Evolutionary conservation across 257 asterid species (phyloP).

Genomic region (Cordia subcordata): DNA sequence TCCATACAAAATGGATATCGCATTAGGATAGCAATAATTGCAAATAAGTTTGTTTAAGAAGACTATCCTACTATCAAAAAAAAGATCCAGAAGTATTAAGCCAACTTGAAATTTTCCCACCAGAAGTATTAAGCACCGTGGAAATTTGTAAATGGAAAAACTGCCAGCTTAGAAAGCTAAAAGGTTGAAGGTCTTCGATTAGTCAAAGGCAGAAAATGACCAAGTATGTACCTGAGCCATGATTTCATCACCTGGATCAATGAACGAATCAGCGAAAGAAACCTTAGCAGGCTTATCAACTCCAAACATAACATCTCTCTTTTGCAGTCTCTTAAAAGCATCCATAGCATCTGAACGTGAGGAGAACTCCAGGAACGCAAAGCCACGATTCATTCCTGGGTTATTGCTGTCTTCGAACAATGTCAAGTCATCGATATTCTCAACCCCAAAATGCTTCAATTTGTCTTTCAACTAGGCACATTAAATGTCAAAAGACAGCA

Average conservation of each 20-base stretch:
- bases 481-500: slow-evolving; percentile 33
- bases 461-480: slow-evolving; percentile 78
- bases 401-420: slow-evolving; percentile 80
- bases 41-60: too few relatives aligned
- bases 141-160: background rate
- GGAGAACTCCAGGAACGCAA: slow-evolving; percentile 89
- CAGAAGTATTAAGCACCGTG: too few relatives aligned
- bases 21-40: too few relatives aligned
- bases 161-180: slow-evolving; percentile 9
- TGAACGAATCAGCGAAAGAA: slow-evolving; percentile 95
- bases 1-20: too few relatives aligned
- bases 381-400: slow-evolving; percentile 80
- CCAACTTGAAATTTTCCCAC: too few relatives aligned
- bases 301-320: slow-evolving; percentile 88
- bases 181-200: slow-evolving; percentile 1
- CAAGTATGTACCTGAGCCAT: slow-evolving; percentile 90
- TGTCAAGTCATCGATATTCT: slow-evolving; percentile 80
- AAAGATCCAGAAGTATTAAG: too few relatives aligned
- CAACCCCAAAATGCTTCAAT: slow-evolving; percentile 70
- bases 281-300: slow-evolving; percentile 92
- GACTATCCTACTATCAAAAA: too few relatives aligned
- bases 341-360: slow-evolving; percentile 96
- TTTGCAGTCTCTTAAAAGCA: slow-evolving; percentile 92
- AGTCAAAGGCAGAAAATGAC: slow-evolving; percentile 22
- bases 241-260: slow-evolving; percentile 97